Percentiles rank a stretch among this genome's conserved stretches.
phyloP scores from a whole-genome alignment of 805 yeast genomes.

The Nakazawaea wyomingensis region DNA sequence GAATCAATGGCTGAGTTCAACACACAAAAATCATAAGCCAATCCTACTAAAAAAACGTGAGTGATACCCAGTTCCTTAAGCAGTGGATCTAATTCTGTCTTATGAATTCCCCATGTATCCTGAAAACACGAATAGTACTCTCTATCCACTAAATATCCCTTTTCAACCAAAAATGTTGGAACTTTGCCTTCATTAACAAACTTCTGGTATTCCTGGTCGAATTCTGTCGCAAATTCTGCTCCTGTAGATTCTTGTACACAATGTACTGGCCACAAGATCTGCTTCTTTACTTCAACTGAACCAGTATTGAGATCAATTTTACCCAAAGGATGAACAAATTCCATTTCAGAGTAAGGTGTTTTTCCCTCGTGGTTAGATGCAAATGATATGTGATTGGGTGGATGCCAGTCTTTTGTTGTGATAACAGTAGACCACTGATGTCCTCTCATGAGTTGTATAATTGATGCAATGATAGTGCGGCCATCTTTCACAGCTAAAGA shows the following conservation, averaged over 20 bases:
- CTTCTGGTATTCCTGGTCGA: slow-evolving; percentile 29
- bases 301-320: slow-evolving; percentile 24
- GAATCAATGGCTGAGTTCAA: slow-evolving; percentile 71
- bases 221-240: slow-evolving; percentile 50
- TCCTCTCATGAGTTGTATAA: slow-evolving; percentile 36
- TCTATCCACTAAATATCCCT: slow-evolving; percentile 67
- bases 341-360: slow-evolving; percentile 45
- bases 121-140: slow-evolving; percentile 87
- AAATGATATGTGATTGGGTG: slow-evolving; percentile 71
- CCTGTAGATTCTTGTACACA: slow-evolving; percentile 75
- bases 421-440: slow-evolving; percentile 59
- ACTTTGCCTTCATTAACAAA: slow-evolving; percentile 32
- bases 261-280: slow-evolving; percentile 85
- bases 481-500: slow-evolving; percentile 71
- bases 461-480: slow-evolving; percentile 46
- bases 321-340: slow-evolving; percentile 45
- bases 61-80: slow-evolving; percentile 44
- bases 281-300: slow-evolving; percentile 21
- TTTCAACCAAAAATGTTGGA: slow-evolving; percentile 44
- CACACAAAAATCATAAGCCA: slow-evolving; percentile 88
- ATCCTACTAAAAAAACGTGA: slow-evolving; percentile 69
- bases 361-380: slow-evolving; percentile 54
- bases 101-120: slow-evolving; percentile 70
- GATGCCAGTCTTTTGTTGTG: slow-evolving; percentile 89
- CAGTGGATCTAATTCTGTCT: slow-evolving; percentile 56